These are phyloP conservation scores for Vanrija sp. DNA, from an alignment of 1,284 basidiomycete species.

Conservation along the genomic window DNA sequence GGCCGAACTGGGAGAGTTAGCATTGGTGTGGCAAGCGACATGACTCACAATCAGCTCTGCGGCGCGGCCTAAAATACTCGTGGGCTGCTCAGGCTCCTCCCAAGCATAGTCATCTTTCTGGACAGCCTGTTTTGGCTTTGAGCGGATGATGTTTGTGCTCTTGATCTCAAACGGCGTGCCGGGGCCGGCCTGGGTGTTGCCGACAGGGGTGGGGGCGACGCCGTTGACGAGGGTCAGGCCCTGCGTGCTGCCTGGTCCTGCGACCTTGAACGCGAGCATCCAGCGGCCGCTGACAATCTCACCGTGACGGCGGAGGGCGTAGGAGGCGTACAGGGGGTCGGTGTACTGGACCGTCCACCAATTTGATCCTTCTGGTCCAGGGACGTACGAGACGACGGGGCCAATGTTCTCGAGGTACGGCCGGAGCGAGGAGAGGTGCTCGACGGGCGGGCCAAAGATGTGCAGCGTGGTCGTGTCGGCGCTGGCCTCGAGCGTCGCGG, in stretches of 20 bases:
- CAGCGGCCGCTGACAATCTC: conserved; percentile 39
- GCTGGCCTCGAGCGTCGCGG: conserved; percentile 27
- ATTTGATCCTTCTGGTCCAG: conserved; percentile 40
- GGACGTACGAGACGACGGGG: conserved; percentile 26
- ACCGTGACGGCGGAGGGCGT: conserved; percentile 39
- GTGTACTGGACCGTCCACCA: conserved; percentile 39
- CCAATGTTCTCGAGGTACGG: conserved; percentile 36
- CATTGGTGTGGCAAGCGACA: not conserved
- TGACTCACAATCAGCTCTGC: conserved; percentile 23
- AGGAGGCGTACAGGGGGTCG: conserved; percentile 28
- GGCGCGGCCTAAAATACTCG: conserved; percentile 19
- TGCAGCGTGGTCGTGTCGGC: conserved; percentile 34
- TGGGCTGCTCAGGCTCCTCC: conserved; percentile 33
- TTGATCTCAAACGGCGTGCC: conserved; percentile 30
- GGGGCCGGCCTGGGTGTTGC: conserved; percentile 2
- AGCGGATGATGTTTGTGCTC: conserved; percentile 21
- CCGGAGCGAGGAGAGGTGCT: conserved; percentile 28
- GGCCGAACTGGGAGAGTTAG: conserved; percentile 17
- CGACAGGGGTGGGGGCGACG: not conserved
- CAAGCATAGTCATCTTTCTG: conserved; percentile 32
- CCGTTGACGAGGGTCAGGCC: conserved; percentile 25
- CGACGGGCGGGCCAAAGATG: conserved; percentile 41
- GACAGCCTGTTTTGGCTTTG: conserved; percentile 15
- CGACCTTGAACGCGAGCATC: conserved; percentile 44
- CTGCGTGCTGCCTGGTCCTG: conserved; percentile 20